These are phyloP conservation scores for Aspergillus niger DNA, from an alignment of 2,329 filamentous ascomycete genomes.

Conservation along the genomic window DNA sequence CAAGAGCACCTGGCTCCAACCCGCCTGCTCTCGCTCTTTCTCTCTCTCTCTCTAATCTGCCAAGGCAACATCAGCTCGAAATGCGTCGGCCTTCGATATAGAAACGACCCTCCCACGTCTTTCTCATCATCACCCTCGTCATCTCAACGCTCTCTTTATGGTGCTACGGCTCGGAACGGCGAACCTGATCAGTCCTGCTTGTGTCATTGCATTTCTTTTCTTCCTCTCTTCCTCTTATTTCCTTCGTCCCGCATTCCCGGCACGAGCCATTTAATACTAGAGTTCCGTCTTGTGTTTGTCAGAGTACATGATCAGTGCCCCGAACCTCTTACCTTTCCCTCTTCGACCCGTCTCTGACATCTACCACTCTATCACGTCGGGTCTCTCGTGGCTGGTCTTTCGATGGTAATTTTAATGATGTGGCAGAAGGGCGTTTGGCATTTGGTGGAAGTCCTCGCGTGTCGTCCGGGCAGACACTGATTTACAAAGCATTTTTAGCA, in stretches of 20 bases:
- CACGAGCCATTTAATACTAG: slow-evolving; percentile 32
- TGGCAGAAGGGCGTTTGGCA: slow-evolving; percentile 21
- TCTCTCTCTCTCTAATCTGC: slow-evolving; percentile 9
- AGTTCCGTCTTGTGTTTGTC: slow-evolving; percentile 25
- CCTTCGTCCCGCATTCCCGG: slow-evolving; percentile 23
- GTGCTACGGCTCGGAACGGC: slow-evolving; percentile 43
- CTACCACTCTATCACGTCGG: slow-evolving; percentile 7
- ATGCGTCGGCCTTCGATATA: slow-evolving; percentile 13
- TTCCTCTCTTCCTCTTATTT: slow-evolving; percentile 18
- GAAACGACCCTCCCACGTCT: slow-evolving; percentile 30
- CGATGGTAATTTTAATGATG: slow-evolving; percentile 18
- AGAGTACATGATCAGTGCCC: slow-evolving; percentile 25
- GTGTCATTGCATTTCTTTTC: slow-evolving; percentile 20
- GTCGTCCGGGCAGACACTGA: slow-evolving; percentile 12
- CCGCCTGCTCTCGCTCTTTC: slow-evolving; percentile 13
- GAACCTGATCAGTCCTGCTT: slow-evolving; percentile 30
- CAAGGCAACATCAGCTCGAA: slow-evolving; percentile 18
- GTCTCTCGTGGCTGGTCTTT: slow-evolving; percentile 9
- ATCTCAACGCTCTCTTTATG: slow-evolving; percentile 36
- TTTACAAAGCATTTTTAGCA: slow-evolving; percentile 22
- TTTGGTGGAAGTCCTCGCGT: slow-evolving; percentile 17
- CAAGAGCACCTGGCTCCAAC: slow-evolving; percentile 11
- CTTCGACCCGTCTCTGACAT: slow-evolving; percentile 8
- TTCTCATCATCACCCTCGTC: slow-evolving; percentile 20
- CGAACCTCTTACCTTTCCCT: slow-evolving; percentile 12